A percentile compares a stretch with the other conserved stretches of the same genome.
Evolutionary conservation across 192 early-diverging fungal genomes (phyloP).

Genomic region (Nowakowskiella sp.): DNA sequence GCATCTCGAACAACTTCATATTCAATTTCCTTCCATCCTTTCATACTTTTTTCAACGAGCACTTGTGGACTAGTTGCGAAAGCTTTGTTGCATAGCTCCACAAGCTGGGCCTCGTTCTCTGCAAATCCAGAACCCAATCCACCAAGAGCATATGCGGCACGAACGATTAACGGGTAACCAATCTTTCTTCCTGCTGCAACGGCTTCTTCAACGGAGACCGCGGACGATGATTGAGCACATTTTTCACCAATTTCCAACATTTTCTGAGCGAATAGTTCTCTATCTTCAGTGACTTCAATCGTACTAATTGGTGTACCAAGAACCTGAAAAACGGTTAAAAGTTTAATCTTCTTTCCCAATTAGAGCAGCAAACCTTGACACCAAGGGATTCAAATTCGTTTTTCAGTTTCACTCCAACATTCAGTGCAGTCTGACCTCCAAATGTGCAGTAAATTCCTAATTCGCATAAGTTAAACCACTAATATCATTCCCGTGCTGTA

Average conservation of each 20-base stretch:
- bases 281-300: slow-evolving; percentile 95
- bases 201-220: slow-evolving; percentile 76
- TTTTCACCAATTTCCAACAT: slow-evolving; percentile 85
- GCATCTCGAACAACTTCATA: slow-evolving; percentile 97
- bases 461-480: background rate
- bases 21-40: slow-evolving; percentile 99
- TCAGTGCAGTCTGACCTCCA: slow-evolving; percentile 98
- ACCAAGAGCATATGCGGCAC: slow-evolving; percentile 93
- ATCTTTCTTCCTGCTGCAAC: slow-evolving; percentile 75
- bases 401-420: slow-evolving; percentile 89
- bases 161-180: slow-evolving; percentile 93
- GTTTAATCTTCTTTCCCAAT: background rate
- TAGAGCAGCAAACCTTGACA: slow-evolving; percentile 52
- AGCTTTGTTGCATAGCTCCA: slow-evolving; percentile 71
- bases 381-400: slow-evolving; percentile 84
- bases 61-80: slow-evolving; percentile 92
- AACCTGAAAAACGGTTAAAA: slow-evolving; percentile 30
- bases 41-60: slow-evolving; percentile 92
- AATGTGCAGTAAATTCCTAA: slow-evolving; percentile 88
- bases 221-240: slow-evolving; percentile 82
- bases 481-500: background rate
- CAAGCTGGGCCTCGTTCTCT: slow-evolving; percentile 74
- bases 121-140: slow-evolving; percentile 98
- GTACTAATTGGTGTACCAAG: slow-evolving; percentile 93
- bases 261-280: slow-evolving; percentile 83